Conservation (phyloP, 805 yeast species). For the Kregervanrija delftensis region DNA sequence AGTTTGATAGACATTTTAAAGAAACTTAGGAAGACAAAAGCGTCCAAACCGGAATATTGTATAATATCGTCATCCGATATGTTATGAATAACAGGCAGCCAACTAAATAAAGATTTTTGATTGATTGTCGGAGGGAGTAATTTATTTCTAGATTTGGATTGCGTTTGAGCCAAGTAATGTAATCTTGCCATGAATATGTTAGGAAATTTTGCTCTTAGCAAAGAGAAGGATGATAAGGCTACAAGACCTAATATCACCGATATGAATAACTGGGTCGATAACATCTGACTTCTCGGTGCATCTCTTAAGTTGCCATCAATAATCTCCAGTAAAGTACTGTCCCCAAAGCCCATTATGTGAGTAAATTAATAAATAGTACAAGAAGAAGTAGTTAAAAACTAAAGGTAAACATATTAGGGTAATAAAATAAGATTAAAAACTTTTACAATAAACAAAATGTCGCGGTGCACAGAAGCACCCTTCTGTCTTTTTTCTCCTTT, state of each 20-base stretch:
- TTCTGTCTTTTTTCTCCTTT: no score
- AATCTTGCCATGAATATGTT: slow-evolving; percentile 79
- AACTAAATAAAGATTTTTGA: slow-evolving; percentile 57
- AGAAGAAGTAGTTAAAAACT: no score
- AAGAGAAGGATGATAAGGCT: slow-evolving; percentile 64
- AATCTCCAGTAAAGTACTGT: background rate
- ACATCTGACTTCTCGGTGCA: slow-evolving; percentile 42
- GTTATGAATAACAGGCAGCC: slow-evolving; percentile 63
- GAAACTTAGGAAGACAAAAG: slow-evolving; percentile 84
- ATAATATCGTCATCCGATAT: slow-evolving; percentile 72
- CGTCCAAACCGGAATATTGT: slow-evolving; percentile 90
- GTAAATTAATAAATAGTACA: slow-evolving; percentile 11
- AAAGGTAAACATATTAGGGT: no score
- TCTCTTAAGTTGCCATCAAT: slow-evolving; percentile 20
- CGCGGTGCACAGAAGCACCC: no score
- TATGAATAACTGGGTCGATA: slow-evolving; percentile 68
- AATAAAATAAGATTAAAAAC: no score
- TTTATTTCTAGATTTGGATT: slow-evolving; percentile 29
- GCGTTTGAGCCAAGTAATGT: slow-evolving; percentile 29
- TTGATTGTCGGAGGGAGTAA: slow-evolving; percentile 55
- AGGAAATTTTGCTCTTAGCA: slow-evolving; percentile 68
- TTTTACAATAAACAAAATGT: no score
- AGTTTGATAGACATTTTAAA: slow-evolving; percentile 82
- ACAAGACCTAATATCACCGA: slow-evolving; percentile 62
- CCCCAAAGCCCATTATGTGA: background rate